A percentile compares a stretch with the other conserved stretches of the same genome.
Evolutionary conservation across 2,329 filamentous ascomycete species (phyloP).

Genomic region (Cytospora piceicola): DNA sequence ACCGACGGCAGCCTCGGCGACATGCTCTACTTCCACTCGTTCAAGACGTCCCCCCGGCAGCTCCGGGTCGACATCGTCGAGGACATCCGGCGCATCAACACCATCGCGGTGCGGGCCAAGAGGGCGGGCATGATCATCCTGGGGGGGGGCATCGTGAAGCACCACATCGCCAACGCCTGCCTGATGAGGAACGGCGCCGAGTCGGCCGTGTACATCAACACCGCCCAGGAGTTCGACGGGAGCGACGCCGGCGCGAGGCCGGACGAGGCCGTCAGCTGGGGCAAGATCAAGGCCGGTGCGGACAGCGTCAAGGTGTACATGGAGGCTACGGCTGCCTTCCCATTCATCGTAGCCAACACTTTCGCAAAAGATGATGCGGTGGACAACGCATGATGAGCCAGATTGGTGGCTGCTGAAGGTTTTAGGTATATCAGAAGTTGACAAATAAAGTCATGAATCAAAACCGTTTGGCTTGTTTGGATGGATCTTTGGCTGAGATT

Average conservation of each 20-base stretch:
- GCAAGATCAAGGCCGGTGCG: slow-evolving; percentile 90
- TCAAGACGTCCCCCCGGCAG: slow-evolving; percentile 80
- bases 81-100: slow-evolving; percentile 92
- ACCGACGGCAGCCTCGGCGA: slow-evolving; percentile 95
- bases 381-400: slow-evolving; percentile 27
- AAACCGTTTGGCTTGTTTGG: background rate
- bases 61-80: slow-evolving; percentile 89
- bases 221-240: slow-evolving; percentile 94
- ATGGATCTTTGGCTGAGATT: too few relatives aligned
- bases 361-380: slow-evolving; percentile 58
- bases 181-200: slow-evolving; percentile 98
- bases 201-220: slow-evolving; percentile 97
- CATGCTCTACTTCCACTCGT: slow-evolving; percentile 99
- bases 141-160: slow-evolving; percentile 93
- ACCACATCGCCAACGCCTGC: slow-evolving; percentile 97
- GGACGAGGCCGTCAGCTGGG: slow-evolving; percentile 97
- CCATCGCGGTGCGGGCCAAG: slow-evolving; percentile 83
- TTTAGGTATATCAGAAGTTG: background rate
- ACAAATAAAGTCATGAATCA: background rate
- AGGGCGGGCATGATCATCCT: slow-evolving; percentile 93
- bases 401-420: background rate
- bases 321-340: slow-evolving; percentile 68
- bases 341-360: slow-evolving; percentile 68
- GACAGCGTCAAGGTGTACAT: slow-evolving; percentile 86
- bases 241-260: slow-evolving; percentile 94